phyloP scores from a whole-genome alignment of 495 filamentous ascomycete species.

The Penicillium malachiteum region DNA sequence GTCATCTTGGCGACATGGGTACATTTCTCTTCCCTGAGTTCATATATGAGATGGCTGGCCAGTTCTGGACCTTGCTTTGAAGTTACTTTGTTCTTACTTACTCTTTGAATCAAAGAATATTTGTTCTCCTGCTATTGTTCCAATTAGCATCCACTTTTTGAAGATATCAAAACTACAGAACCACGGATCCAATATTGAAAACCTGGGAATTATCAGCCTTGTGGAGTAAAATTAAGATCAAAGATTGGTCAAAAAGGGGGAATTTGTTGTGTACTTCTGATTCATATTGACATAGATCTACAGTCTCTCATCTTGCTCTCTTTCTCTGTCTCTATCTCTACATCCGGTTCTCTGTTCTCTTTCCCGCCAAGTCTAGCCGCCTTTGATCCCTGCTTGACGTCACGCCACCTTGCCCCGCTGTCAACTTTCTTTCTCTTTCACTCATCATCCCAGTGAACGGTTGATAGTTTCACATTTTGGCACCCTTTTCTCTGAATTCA shows the following conservation, averaged over 20 bases:
- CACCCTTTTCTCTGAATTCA: slow-evolving; percentile 3
- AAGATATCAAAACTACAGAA: too few species aligned
- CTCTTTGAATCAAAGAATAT: too few species aligned
- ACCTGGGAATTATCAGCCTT: too few species aligned
- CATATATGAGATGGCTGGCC: neutral
- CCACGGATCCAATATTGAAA: too few species aligned
- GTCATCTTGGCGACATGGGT: neutral
- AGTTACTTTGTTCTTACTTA: too few species aligned
- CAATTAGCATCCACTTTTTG: too few species aligned
- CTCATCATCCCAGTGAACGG: slow-evolving; percentile 17
- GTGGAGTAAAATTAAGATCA: too few species aligned
- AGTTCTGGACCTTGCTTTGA: too few species aligned
- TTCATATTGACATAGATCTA: neutral
- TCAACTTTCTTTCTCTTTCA: slow-evolving; percentile 8
- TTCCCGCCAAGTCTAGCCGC: neutral
- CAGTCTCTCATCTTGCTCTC: neutral
- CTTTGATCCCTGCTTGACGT: slow-evolving; percentile 2
- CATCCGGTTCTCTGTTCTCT: neutral
- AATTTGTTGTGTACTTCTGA: too few species aligned
- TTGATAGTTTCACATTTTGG: slow-evolving; percentile 14
- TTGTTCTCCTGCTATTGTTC: too few species aligned
- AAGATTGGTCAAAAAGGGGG: too few species aligned
- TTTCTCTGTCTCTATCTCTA: neutral
- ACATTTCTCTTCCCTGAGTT: too few species aligned
- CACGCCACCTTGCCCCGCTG: slow-evolving; percentile 30